These are phyloP conservation scores for Amylocystis lapponica DNA, from an alignment of 768 basidiomycete species.

Conservation along the genomic window DNA sequence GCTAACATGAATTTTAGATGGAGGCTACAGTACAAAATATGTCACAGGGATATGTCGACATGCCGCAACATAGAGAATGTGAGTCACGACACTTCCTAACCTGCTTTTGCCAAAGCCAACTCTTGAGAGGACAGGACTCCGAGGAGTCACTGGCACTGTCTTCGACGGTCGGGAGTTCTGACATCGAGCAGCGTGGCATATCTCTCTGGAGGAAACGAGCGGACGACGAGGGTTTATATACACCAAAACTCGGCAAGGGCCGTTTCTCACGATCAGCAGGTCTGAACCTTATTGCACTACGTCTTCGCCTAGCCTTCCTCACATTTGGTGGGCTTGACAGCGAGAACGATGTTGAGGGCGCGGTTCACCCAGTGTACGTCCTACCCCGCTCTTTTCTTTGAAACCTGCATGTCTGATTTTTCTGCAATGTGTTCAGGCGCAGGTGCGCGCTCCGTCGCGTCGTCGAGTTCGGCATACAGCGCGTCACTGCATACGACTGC, in stretches of 20 bases:
- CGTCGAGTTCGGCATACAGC: conserved; percentile 30
- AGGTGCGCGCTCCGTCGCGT: conserved; percentile 36
- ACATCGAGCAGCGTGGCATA: conserved; percentile 65
- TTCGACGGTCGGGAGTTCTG: conserved; percentile 43
- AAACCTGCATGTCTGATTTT: no score
- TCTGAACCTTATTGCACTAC: conserved; percentile 3
- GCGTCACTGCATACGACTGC: conserved; percentile 45
- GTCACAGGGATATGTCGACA: conserved; percentile 57
- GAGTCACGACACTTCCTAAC: conserved; percentile 63
- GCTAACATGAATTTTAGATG: no score
- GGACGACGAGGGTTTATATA: conserved; percentile 22
- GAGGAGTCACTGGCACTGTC: conserved; percentile 60
- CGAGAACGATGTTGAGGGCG: conserved; percentile 17
- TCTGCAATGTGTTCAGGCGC: not conserved
- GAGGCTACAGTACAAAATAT: no score
- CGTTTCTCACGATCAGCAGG: conserved; percentile 36
- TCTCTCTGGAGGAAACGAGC: conserved; percentile 33
- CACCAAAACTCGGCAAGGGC: not conserved
- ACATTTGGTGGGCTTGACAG: no score
- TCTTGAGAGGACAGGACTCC: conserved; percentile 54
- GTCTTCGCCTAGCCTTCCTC: not conserved
- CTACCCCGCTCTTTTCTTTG: not conserved
- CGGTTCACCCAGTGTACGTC: conserved; percentile 23
- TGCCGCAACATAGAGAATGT: conserved; percentile 48
- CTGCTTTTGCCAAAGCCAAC: conserved; percentile 32